Conservation (phyloP, 129 eudicot genomes). For the Saposhnikovia divaricata region DNA sequence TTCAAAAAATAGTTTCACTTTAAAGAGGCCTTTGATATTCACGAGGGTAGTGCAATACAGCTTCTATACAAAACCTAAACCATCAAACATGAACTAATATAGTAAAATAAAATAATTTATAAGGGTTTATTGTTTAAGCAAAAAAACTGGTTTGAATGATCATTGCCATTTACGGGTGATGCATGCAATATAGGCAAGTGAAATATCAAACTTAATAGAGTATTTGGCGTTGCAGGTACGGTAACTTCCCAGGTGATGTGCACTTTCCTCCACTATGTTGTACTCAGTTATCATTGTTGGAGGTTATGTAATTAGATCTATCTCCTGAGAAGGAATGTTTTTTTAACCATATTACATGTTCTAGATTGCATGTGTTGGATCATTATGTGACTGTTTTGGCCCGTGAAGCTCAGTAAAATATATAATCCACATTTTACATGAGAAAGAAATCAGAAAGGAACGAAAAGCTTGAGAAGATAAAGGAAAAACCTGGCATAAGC, state of each 20-base stretch:
- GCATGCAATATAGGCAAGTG: too few relatives aligned
- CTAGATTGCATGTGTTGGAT: too few relatives aligned
- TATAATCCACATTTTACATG: background rate
- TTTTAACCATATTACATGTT: background rate
- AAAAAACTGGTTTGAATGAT: background rate
- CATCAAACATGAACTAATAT: background rate
- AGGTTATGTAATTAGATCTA: background rate
- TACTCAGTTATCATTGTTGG: background rate
- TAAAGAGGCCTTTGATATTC: background rate
- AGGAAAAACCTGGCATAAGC: background rate
- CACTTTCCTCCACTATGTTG: too few relatives aligned
- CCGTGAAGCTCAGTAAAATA: background rate
- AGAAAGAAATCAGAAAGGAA: background rate
- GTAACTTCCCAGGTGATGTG: too few relatives aligned
- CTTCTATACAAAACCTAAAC: background rate
- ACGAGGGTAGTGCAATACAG: slow-evolving; percentile 1
- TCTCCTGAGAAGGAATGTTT: background rate
- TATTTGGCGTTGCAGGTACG: too few relatives aligned
- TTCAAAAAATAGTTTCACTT: too few relatives aligned
- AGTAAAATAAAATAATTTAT: background rate
- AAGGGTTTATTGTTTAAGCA: background rate
- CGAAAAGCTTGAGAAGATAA: background rate
- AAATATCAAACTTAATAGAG: too few relatives aligned
- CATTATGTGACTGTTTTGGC: background rate
- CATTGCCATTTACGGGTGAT: too few relatives aligned